Evolutionary conservation across 2,329 filamentous ascomycete species (phyloP).

Genomic region (Coniochaeta sp.): DNA sequence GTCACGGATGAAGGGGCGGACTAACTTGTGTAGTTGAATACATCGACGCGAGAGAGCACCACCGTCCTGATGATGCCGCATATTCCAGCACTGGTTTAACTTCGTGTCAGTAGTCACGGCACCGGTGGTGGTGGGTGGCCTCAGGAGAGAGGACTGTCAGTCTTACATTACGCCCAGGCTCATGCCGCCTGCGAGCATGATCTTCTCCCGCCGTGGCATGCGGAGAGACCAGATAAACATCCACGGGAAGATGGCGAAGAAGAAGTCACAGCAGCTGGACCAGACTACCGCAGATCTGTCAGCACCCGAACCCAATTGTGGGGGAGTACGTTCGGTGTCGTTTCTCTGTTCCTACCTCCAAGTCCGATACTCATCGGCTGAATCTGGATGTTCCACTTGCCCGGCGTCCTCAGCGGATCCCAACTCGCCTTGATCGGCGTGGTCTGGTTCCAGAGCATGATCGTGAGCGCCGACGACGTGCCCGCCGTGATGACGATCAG

Average conservation of each 20-base stretch:
- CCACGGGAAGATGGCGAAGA: slow-evolving; percentile 34
- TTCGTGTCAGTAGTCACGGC: slow-evolving; percentile 15
- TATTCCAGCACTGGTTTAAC: slow-evolving; percentile 22
- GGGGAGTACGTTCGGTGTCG: no score
- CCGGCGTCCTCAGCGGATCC: slow-evolving; percentile 26
- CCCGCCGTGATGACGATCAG: slow-evolving; percentile 21
- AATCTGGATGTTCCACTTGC: slow-evolving; percentile 25
- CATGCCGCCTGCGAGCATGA: slow-evolving; percentile 32
- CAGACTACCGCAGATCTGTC: slow-evolving; percentile 16
- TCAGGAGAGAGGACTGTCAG: not conserved
- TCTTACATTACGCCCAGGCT: slow-evolving; percentile 33
- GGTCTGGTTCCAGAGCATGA: slow-evolving; percentile 31
- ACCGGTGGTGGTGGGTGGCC: not conserved
- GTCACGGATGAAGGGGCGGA: slow-evolving; percentile 4
- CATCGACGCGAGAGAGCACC: slow-evolving; percentile 15
- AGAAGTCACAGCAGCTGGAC: slow-evolving; percentile 30
- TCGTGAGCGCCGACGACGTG: slow-evolving; percentile 22
- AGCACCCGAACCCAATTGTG: not conserved
- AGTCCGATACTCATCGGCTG: slow-evolving; percentile 28
- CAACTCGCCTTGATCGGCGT: slow-evolving; percentile 25
- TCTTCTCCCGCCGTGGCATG: slow-evolving; percentile 36
- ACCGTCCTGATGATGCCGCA: slow-evolving; percentile 25
- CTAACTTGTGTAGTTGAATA: slow-evolving; percentile 21
- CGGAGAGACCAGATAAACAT: slow-evolving; percentile 34
- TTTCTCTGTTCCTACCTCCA: slow-evolving; percentile 18